A percentile compares a stretch with the other conserved stretches of the same genome.
These are phyloP conservation scores for Penicillium sp. DNA, from an alignment of 2,329 filamentous ascomycete genomes.

Conservation along the genomic window DNA sequence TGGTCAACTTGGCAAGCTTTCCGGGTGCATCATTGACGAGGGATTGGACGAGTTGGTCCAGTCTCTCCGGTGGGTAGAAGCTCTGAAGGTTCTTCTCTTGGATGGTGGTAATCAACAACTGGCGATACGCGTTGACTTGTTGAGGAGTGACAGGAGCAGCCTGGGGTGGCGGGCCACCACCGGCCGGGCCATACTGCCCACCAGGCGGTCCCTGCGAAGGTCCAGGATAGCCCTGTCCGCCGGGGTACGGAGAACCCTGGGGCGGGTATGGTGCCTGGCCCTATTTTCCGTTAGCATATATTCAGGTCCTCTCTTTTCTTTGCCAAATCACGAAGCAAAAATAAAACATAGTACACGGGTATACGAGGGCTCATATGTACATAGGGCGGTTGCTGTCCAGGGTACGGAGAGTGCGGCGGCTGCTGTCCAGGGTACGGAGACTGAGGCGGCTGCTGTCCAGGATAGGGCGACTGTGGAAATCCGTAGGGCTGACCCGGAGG, in stretches of 20 bases:
- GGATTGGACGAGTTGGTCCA: conserved; percentile 31
- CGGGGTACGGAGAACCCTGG: conserved; percentile 32
- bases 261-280: conserved; percentile 24
- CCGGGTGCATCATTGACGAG: conserved; percentile 32
- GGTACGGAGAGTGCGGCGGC: conserved; percentile 6
- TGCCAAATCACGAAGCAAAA: conserved; percentile 4
- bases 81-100: conserved; percentile 57
- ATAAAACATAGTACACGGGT: neutral
- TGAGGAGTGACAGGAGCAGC: conserved; percentile 45
- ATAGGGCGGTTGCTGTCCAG: conserved; percentile 27
- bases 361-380: conserved; percentile 19
- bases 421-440: conserved; percentile 23
- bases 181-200: conserved; percentile 30
- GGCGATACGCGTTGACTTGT: conserved; percentile 53
- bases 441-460: conserved; percentile 18
- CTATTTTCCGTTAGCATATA: conserved; percentile 12
- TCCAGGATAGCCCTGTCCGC: conserved; percentile 21
- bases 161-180: conserved; percentile 22
- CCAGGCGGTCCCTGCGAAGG: conserved; percentile 26
- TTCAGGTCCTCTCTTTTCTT: neutral
- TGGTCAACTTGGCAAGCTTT: conserved; percentile 54
- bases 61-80: conserved; percentile 55
- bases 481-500: conserved; percentile 36
- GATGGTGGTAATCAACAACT: conserved; percentile 52
- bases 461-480: conserved; percentile 24